Percentiles rank a stretch among this genome's conserved stretches.
Conservation (phyloP, 371 early-diverging fungal species). For the Gilbertella persicaria region DNA sequence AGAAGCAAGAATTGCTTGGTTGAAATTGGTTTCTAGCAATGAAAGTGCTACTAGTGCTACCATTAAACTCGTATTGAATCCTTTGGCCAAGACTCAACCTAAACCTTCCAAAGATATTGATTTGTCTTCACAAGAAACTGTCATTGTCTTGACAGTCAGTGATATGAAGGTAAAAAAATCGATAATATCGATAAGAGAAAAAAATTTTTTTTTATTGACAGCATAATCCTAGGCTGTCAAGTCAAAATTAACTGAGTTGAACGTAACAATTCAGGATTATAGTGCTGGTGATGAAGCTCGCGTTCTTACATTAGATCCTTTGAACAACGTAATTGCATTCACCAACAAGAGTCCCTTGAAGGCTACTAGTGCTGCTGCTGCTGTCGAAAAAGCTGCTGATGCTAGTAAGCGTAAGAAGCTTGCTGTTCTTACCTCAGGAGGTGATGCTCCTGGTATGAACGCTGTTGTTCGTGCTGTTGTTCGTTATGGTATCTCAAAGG, state of each 20-base stretch:
- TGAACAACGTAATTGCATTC: constrained; percentile 75
- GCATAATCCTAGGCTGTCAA: constrained; percentile 31
- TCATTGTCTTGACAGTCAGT: constrained; percentile 28
- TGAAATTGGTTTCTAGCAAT: constrained; percentile 34
- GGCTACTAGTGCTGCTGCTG: constrained; percentile 19
- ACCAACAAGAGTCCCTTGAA: constrained; percentile 28
- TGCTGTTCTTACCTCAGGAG: constrained; percentile 97
- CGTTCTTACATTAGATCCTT: constrained; percentile 73
- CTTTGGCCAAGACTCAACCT: constrained; percentile 8
- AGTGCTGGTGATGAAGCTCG: constrained; percentile 21
- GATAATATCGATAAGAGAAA: constrained; percentile 14
- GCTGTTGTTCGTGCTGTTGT: constrained; percentile 94
- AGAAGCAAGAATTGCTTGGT: constrained; percentile 37
- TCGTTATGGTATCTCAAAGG: constrained; percentile 84
- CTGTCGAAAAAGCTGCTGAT: constrained; percentile 21
- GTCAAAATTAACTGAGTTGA: constrained; percentile 20
- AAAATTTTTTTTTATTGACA: constrained; percentile 12
- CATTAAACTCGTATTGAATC: constrained; percentile 41
- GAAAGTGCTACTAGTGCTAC: constrained; percentile 34
- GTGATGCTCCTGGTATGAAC: constrained; percentile 99
- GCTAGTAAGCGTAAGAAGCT: constrained; percentile 56
- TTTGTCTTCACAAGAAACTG: constrained; percentile 33
- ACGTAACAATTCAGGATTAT: constrained; percentile 34
- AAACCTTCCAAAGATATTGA: constrained; percentile 26
- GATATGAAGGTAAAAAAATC: constrained; percentile 29